Evolutionary conservation across 176 grass and related monocot species (phyloP).

Genomic region (Cocos nucifera): DNA sequence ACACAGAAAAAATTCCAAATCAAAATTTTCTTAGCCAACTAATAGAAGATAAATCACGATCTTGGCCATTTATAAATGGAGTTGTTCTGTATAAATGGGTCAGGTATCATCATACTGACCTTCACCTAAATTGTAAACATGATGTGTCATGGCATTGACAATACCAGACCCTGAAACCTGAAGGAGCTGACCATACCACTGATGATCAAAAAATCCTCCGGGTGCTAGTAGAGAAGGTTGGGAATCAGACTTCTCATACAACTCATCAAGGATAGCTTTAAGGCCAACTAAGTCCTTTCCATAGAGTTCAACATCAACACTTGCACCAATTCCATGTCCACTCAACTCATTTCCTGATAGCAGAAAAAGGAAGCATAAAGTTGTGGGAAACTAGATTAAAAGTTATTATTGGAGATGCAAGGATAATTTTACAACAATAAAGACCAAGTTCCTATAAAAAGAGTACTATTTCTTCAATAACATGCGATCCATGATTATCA

Average conservation of each 20-base stretch:
- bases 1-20: no score
- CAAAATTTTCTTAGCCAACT: conserved; percentile 21
- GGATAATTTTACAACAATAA: no score
- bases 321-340: conserved; percentile 50
- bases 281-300: conserved; percentile 49
- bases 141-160: conserved; percentile 59
- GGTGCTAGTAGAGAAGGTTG: conserved; percentile 55
- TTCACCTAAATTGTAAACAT: conserved; percentile 78
- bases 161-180: conserved; percentile 46
- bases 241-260: conserved; percentile 40
- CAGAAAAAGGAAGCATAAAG: not conserved
- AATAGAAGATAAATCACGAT: conserved; percentile 39
- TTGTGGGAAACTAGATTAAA: not conserved
- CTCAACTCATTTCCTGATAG: conserved; percentile 68
- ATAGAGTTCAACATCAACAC: conserved; percentile 51
- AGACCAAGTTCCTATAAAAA: no score
- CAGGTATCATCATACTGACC: conserved; percentile 56
- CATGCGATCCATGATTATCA: no score
- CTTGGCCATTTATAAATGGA: conserved; percentile 10
- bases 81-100: conserved; percentile 6
- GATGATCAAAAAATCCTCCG: conserved; percentile 84
- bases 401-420: not conserved
- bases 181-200: conserved; percentile 72
- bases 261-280: conserved; percentile 38
- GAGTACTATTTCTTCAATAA: no score